A percentile compares a stretch with the other conserved stretches of the same genome.
Evolutionary conservation across 2,329 filamentous ascomycete genomes (phyloP).

Genomic region (Penicillium crustosum): DNA sequence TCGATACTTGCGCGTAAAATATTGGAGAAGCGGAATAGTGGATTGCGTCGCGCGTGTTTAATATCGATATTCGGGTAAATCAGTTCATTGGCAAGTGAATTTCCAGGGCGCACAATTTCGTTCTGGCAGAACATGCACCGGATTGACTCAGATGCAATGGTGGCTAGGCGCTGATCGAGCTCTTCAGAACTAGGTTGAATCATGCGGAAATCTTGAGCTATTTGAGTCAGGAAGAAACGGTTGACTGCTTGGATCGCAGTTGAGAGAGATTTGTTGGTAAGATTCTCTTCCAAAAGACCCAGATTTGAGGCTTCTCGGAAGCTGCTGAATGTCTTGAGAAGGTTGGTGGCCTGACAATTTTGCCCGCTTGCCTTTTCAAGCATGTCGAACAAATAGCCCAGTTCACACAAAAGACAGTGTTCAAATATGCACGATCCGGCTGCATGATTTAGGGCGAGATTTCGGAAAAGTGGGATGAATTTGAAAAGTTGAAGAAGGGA

Average conservation of each 20-base stretch:
- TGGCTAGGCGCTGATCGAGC: constrained; percentile 66
- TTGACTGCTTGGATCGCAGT: constrained; percentile 83
- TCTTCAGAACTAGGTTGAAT: constrained; percentile 61
- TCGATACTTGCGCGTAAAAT: constrained; percentile 92
- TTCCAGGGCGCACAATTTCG: constrained; percentile 77
- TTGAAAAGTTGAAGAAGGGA: constrained; percentile 86
- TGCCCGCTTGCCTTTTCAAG: constrained; percentile 90
- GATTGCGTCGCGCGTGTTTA: constrained; percentile 52
- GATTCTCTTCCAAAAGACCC: constrained; percentile 80
- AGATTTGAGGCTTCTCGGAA: constrained; percentile 75
- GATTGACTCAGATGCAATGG: constrained; percentile 56
- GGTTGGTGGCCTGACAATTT: constrained; percentile 93
- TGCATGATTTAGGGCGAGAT: constrained; percentile 83
- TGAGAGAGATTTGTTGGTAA: constrained; percentile 69
- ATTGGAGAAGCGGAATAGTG: constrained; percentile 70
- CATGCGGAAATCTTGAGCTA: constrained; percentile 72
- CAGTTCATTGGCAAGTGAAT: constrained; percentile 80
- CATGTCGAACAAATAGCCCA: constrained; percentile 97
- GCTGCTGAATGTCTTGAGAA: constrained; percentile 83
- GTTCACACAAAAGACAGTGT: constrained; percentile 83
- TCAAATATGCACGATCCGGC: constrained; percentile 81
- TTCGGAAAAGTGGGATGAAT: constrained; percentile 84
- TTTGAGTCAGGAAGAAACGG: constrained; percentile 79
- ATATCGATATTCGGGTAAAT: constrained; percentile 66
- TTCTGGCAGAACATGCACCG: constrained; percentile 83